Base-by-base conservation (phyloP, 1,284 basidiomycete species). In the Moesziomyces sp. region DNA sequence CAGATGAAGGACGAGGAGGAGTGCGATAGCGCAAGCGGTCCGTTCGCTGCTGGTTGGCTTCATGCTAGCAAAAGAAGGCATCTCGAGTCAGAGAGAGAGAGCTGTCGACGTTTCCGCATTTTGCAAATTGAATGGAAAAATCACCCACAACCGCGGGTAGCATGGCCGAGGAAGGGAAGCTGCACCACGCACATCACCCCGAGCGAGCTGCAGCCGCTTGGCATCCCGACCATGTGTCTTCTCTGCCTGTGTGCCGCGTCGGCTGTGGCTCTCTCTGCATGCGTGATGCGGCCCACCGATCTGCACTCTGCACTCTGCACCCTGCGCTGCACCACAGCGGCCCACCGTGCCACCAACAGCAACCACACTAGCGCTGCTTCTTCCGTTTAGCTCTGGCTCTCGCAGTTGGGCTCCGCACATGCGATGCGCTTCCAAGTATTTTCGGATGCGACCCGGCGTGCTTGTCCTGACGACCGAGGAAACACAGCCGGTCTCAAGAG, bases 111-210 rank as follows among this genome's bases (percentile, higher is more conserved):
- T 11, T 34, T 34, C 30, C 30, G 30, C 30, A 34, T 34, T 34
- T 34, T 34, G 30, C 30, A 34, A 13, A 34, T 34, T 10, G 13
- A 34, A 34, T 34, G 30, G 10, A 13, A 34, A 34, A 34, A 34
- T 34, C 30, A 34, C 30, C 30, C 30, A 34, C 30, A 34, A 34
- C 30, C 30, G 30, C 30, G 30, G 30, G 30, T 34, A 46, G 24
- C 45, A 46, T 16, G n/a, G 21, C 45, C 45, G 24, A 46, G 21
- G 9, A 13, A 49, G 13, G 18, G 23, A 16, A 24, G 45, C 28
- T 54, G 52, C 52, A 54, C 43, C 28, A 34, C 24, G 34, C 35
- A 24, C 53, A 55, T 55, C 11, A 56, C 46, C 38, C 54, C 54
- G 54, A 56, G 54, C 54, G 18, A 56, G 35, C 11, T 49, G 46